phyloP scores from a whole-genome alignment of 495 filamentous ascomycete genomes.

The Hypoxylon perforatum region DNA sequence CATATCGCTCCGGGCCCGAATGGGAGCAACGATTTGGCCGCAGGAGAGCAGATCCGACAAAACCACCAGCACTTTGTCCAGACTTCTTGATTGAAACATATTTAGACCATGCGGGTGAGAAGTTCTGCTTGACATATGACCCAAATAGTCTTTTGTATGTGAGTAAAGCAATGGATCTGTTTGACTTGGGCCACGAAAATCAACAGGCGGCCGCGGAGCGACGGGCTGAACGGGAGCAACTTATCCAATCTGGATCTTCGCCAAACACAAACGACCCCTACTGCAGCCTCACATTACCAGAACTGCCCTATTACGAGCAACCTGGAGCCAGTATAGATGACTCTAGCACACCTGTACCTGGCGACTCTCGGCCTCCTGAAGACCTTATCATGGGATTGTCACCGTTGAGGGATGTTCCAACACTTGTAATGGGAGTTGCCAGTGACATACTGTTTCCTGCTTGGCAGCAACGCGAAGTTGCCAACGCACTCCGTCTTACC shows the following conservation, averaged over 20 bases:
- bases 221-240: conserved; percentile 49
- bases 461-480: conserved; percentile 97
- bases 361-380: conserved; percentile 63
- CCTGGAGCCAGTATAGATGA: conserved; percentile 51
- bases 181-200: conserved; percentile 83
- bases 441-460: conserved; percentile 98
- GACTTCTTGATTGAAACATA: conserved; percentile 99
- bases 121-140: conserved; percentile 98
- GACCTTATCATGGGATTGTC: conserved; percentile 84
- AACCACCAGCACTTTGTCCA: conserved; percentile 90
- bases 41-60: conserved; percentile 83
- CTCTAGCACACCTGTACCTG: conserved; percentile 32
- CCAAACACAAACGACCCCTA: conserved; percentile 50
- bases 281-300: conserved; percentile 88
- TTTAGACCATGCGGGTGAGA: conserved; percentile 97
- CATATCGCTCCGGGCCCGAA: conserved; percentile 95
- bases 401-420: conserved; percentile 76
- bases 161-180: conserved; percentile 98
- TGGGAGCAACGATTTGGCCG: conserved; percentile 97
- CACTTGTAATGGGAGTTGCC: conserved; percentile 91
- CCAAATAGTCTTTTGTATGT: conserved; percentile 96
- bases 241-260: conserved; percentile 42
- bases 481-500: conserved; percentile 77
- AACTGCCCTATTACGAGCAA: conserved; percentile 83
- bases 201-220: conserved; percentile 59